Percentiles rank a stretch among this genome's conserved stretches.
Evolutionary conservation across 441 rosid genomes (phyloP).

Genomic region (Biscutella auriculata): DNA sequence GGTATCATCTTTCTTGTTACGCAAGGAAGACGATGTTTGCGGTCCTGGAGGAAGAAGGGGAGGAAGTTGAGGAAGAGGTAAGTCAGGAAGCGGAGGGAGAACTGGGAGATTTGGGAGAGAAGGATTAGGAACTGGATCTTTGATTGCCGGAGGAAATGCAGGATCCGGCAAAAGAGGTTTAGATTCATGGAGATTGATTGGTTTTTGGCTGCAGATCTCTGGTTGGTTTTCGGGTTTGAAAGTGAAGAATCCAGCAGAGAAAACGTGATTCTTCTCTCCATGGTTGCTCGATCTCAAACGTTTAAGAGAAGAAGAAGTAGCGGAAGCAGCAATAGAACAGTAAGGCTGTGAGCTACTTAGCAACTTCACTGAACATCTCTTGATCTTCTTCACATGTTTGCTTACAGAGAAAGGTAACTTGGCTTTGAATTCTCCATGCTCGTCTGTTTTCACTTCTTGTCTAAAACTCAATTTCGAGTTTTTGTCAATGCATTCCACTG

Average conservation of each 20-base stretch:
- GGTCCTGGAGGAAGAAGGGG: slow-evolving; percentile 19
- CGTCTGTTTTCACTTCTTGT: slow-evolving; percentile 51
- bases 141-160: slow-evolving; percentile 15
- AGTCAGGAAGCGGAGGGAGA: slow-evolving; percentile 35
- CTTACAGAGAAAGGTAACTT: slow-evolving; percentile 50
- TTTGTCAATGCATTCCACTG: slow-evolving; percentile 53
- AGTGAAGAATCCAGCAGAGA: slow-evolving; percentile 80
- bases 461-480: slow-evolving; percentile 31
- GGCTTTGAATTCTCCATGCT: slow-evolving; percentile 60
- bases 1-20: background rate
- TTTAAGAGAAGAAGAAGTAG: slow-evolving; percentile 44
- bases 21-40: slow-evolving; percentile 8
- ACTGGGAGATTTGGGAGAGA: slow-evolving; percentile 36
- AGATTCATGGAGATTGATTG: slow-evolving; percentile 11
- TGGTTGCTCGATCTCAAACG: slow-evolving; percentile 38
- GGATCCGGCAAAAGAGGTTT: slow-evolving; percentile 19
- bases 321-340: slow-evolving; percentile 55
- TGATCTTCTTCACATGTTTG: slow-evolving; percentile 49
- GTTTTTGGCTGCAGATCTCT: slow-evolving; percentile 47
- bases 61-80: slow-evolving; percentile 49
- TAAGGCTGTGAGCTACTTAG: slow-evolving; percentile 55
- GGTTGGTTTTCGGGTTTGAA: slow-evolving; percentile 71
- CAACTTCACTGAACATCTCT: slow-evolving; percentile 52
- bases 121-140: slow-evolving; percentile 18
- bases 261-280: slow-evolving; percentile 33